Percentiles rank a stretch among this genome's conserved stretches.
Conservation (phyloP, 129 eudicot species). For the Dittrichia graveolens region DNA sequence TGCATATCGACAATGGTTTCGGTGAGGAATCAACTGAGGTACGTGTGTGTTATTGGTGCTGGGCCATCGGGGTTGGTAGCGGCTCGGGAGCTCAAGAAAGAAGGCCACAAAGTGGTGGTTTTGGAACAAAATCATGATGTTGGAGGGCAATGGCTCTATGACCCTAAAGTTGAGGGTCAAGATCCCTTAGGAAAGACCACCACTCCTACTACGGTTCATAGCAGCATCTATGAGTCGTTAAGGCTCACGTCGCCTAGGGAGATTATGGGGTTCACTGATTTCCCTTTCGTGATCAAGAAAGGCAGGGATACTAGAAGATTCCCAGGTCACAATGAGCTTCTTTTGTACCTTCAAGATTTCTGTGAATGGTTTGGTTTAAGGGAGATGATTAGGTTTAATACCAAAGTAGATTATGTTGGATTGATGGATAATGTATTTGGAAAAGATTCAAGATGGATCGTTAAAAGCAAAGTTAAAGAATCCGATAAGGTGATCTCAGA, state of each 20-base stretch:
- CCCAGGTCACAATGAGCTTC: constrained; percentile 74
- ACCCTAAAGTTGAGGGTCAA: constrained; percentile 64
- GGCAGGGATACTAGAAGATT: constrained; percentile 84
- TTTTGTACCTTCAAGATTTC: constrained; percentile 67
- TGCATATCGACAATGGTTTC: too few species aligned
- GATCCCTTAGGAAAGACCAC: constrained; percentile 58
- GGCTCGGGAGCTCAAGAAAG: constrained; percentile 77
- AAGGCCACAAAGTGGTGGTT: constrained; percentile 80
- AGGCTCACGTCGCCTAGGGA: constrained; percentile 85
- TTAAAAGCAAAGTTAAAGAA: constrained; percentile 53
- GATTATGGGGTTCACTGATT: constrained; percentile 85
- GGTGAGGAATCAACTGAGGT: constrained; percentile 32
- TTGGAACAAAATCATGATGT: constrained; percentile 82
- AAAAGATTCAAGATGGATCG: constrained; percentile 63
- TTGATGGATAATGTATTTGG: constrained; percentile 54
- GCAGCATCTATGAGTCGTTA: constrained; percentile 72
- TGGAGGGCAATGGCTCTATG: constrained; percentile 95
- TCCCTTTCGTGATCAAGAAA: constrained; percentile 72
- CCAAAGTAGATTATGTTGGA: constrained; percentile 75
- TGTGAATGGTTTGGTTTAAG: constrained; percentile 72
- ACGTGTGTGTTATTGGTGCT: constrained; percentile 87
- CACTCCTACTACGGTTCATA: constrained; percentile 50
- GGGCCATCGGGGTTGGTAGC: constrained; percentile 93
- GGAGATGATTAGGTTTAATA: constrained; percentile 74
- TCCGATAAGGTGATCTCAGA: constrained; percentile 55